Conservation (phyloP, 1,284 basidiomycete species). For the Ustilago cynodontis region DNA sequence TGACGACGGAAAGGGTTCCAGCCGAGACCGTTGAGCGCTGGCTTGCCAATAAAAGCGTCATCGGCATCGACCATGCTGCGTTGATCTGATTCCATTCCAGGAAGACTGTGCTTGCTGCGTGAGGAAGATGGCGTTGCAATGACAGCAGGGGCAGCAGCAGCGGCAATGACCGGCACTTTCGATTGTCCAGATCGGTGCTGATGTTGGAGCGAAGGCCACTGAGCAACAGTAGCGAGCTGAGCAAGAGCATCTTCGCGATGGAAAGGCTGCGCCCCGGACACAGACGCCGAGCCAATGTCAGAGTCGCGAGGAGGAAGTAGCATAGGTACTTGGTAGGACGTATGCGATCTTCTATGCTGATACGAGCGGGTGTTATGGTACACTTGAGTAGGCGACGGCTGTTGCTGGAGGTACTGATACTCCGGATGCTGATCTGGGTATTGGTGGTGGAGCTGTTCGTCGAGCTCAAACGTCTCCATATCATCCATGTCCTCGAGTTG, state of each 20-base stretch:
- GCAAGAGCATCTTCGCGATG: slow-evolving; percentile 24
- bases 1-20: slow-evolving; percentile 51
- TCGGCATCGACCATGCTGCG: slow-evolving; percentile 54
- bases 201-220: slow-evolving; percentile 38
- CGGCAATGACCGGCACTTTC: not conserved
- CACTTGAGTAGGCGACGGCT: not conserved
- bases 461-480: slow-evolving; percentile 41
- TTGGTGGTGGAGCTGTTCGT: slow-evolving; percentile 15
- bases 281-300: slow-evolving; percentile 19
- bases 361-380: not conserved
- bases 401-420: slow-evolving; percentile 5
- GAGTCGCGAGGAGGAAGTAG: slow-evolving; percentile 17
- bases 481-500: slow-evolving; percentile 19
- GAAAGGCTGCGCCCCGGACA: slow-evolving; percentile 6
- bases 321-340: slow-evolving; percentile 12
- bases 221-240: slow-evolving; percentile 37
- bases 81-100: slow-evolving; percentile 32
- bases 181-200: slow-evolving; percentile 4
- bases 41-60: slow-evolving; percentile 49
- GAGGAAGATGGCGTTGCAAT: slow-evolving; percentile 18
- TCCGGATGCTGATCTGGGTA: not conserved
- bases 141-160: not conserved
- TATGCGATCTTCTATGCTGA: slow-evolving; percentile 17
- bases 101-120: slow-evolving; percentile 27
- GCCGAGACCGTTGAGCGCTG: slow-evolving; percentile 44